A percentile compares a stretch with the other conserved stretches of the same genome.
Conservation (phyloP, 768 basidiomycete genomes). For the Rhodotorula taiwanensis region DNA sequence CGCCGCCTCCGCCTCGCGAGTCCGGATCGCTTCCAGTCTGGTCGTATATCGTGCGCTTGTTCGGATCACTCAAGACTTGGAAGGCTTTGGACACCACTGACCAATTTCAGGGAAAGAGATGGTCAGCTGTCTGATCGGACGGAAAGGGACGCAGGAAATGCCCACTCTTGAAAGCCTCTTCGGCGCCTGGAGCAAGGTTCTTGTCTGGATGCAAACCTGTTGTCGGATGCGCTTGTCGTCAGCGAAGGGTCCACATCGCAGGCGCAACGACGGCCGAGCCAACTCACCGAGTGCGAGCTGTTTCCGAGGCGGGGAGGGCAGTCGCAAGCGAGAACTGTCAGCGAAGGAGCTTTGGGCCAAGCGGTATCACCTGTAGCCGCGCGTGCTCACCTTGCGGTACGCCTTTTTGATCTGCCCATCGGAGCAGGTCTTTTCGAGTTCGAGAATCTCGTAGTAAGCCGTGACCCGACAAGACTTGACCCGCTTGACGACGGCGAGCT, state of each 20-base stretch:
- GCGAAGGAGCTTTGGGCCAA: background rate
- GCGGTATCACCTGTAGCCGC: no score
- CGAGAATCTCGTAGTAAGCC: slow-evolving; percentile 87
- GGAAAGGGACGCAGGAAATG: slow-evolving; percentile 25
- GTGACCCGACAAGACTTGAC: slow-evolving; percentile 78
- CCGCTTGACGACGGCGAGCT: slow-evolving; percentile 72
- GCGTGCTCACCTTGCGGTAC: slow-evolving; percentile 72
- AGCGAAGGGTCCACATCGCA: no score
- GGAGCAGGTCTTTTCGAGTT: slow-evolving; percentile 69
- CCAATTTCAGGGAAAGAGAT: background rate
- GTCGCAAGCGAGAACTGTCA: background rate
- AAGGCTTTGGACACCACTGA: slow-evolving; percentile 97
- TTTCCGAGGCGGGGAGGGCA: no score
- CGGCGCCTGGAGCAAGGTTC: slow-evolving; percentile 91
- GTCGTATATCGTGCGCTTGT: slow-evolving; percentile 81
- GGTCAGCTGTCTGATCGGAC: background rate
- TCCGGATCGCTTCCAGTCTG: slow-evolving; percentile 82
- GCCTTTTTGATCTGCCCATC: slow-evolving; percentile 85
- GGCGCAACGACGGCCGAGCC: no score
- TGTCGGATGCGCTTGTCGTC: background rate
- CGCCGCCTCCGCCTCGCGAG: slow-evolving; percentile 59
- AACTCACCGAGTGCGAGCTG: slow-evolving; percentile 62
- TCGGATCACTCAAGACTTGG: slow-evolving; percentile 85
- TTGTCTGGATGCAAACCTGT: slow-evolving; percentile 70
- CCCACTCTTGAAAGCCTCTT: slow-evolving; percentile 95